These are phyloP conservation scores for Trichomonas vaginalis DNA, from an alignment of 208 protist genomes.

Conservation along the genomic window DNA sequence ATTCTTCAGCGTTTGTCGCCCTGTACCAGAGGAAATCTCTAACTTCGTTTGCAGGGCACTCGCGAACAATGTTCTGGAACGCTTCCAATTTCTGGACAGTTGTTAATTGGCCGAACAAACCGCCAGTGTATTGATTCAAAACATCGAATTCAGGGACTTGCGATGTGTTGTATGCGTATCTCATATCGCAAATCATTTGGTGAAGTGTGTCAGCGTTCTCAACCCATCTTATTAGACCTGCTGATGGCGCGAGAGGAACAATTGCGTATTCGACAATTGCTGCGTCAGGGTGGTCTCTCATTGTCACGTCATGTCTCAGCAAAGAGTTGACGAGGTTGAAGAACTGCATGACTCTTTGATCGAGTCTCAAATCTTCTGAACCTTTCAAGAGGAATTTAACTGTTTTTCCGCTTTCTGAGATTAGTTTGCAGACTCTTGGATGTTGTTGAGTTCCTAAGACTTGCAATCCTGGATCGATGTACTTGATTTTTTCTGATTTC, in stretches of 20 bases:
- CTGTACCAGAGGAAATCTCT: neutral
- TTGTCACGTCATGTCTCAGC: neutral
- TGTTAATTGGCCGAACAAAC: neutral
- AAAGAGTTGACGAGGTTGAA: neutral
- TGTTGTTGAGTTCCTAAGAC: slow-evolving; percentile 11
- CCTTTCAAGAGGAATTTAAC: slow-evolving; percentile 1
- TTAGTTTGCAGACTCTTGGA: neutral
- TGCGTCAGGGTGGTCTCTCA: neutral
- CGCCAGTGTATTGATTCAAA: neutral
- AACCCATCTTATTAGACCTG: neutral
- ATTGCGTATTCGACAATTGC: neutral
- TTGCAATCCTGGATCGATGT: neutral
- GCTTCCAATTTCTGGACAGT: neutral
- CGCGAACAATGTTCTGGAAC: neutral
- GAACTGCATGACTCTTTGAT: slow-evolving; percentile 13
- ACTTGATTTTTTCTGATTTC: neutral
- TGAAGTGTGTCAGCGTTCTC: neutral
- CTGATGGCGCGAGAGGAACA: neutral
- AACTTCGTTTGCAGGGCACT: neutral
- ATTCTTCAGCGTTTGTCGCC: neutral
- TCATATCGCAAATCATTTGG: neutral
- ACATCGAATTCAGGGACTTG: neutral
- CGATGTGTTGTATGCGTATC: neutral
- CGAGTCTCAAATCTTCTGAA: neutral
- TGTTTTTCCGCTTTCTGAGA: neutral